A percentile compares a stretch with the other conserved stretches of the same genome.
Conservation (phyloP, 768 basidiomycete species). For the Amanita molliuscula region DNA sequence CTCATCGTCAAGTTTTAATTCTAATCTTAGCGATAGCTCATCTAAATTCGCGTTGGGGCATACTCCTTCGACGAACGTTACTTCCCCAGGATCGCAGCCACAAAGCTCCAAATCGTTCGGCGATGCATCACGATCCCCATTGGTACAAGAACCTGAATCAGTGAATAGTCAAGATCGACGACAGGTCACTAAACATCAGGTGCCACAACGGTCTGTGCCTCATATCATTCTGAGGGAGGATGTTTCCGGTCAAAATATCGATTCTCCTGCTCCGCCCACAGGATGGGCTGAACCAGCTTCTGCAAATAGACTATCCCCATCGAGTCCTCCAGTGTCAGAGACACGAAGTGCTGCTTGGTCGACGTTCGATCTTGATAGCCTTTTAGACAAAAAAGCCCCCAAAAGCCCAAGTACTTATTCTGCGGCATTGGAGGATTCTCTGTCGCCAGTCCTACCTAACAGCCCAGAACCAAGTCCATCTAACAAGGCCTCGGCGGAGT, state of each 20-base stretch:
- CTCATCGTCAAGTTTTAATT: background rate
- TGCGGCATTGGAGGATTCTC: conserved; percentile 18
- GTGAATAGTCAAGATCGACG: background rate
- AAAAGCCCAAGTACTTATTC: conserved; percentile 3
- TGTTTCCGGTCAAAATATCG: conserved; percentile 7
- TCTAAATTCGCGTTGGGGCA: background rate
- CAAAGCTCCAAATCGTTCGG: background rate
- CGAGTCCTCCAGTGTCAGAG: conserved; percentile 7
- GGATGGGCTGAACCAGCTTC: conserved; percentile 13
- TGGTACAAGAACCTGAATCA: background rate
- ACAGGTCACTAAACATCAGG: background rate
- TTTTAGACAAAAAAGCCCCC: conserved; percentile 3
- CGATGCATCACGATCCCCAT: background rate
- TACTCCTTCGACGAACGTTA: conserved; percentile 1
- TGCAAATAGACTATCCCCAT: conserved; percentile 12
- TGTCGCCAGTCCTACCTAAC: conserved; percentile 18
- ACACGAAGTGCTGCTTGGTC: background rate
- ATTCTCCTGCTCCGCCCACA: conserved; percentile 10
- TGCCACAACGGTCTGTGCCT: conserved; percentile 12
- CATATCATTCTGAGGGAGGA: conserved; percentile 21
- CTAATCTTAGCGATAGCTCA: background rate
- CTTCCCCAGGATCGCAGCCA: background rate
- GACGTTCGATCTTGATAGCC: conserved; percentile 10
- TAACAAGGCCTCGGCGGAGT: background rate
- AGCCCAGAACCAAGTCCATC: conserved; percentile 3